phyloP scores from a whole-genome alignment of 805 yeast genomes.

The Wickerhamiella parazyma region DNA sequence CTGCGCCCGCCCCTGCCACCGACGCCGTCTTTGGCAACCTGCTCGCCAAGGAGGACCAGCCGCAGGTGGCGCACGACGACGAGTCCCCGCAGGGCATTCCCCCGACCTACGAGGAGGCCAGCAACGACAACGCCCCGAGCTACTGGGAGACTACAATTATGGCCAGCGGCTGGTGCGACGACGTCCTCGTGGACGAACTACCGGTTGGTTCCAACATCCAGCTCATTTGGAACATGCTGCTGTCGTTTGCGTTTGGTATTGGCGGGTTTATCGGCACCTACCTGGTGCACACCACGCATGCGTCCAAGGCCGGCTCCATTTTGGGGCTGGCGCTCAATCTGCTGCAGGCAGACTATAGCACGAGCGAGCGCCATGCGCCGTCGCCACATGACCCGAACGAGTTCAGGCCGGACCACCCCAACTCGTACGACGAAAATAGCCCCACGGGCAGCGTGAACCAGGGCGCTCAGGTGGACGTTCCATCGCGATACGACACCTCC shows the following conservation, averaged over 20 bases:
- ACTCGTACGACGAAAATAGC: conserved; percentile 33
- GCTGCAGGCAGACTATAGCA: conserved; percentile 53
- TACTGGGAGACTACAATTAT: conserved; percentile 88
- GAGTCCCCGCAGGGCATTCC: conserved; percentile 38
- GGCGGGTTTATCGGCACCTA: conserved; percentile 87
- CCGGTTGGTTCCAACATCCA: conserved; percentile 91
- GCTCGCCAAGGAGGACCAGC: conserved; percentile 68
- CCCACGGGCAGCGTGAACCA: conserved; percentile 3
- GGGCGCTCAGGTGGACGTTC: not conserved
- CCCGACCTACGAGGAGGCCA: conserved; percentile 90
- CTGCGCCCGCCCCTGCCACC: conserved; percentile 17
- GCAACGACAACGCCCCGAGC: conserved; percentile 87
- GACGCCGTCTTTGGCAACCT: conserved; percentile 93
- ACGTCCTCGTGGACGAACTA: conserved; percentile 83
- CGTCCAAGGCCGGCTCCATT: conserved; percentile 89
- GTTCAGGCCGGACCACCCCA: conserved; percentile 46
- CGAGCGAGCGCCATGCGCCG: conserved; percentile 21
- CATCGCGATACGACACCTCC: not conserved
- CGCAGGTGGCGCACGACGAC: conserved; percentile 16
- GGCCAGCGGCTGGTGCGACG: conserved; percentile 66
- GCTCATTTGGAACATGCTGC: conserved; percentile 78
- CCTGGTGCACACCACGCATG: conserved; percentile 87
- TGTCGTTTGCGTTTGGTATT: conserved; percentile 83
- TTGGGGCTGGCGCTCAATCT: conserved; percentile 84
- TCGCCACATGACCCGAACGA: conserved; percentile 23